Conservation (phyloP, 805 yeast genomes). For the Metschnikowia matae region DNA sequence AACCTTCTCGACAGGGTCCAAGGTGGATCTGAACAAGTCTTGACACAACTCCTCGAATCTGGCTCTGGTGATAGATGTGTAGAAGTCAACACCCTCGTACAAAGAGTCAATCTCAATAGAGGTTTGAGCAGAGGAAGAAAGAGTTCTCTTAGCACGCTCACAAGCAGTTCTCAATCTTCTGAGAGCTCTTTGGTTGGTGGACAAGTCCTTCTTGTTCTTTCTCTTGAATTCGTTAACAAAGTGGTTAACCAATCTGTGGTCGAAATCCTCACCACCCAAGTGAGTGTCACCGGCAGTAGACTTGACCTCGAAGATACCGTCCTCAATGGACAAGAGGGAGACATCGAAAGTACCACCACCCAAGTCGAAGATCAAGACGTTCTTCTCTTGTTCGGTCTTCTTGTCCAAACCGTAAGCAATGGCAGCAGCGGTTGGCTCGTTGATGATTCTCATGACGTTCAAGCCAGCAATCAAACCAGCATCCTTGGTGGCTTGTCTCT, state of each 20-base stretch:
- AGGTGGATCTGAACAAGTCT: conserved; percentile 42
- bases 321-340: conserved; percentile 44
- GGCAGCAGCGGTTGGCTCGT: conserved; percentile 61
- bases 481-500: conserved; percentile 91
- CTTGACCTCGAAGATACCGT: conserved; percentile 48
- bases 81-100: conserved; percentile 46
- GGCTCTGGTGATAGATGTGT: conserved; percentile 45
- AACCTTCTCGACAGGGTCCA: conserved; percentile 46
- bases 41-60: conserved; percentile 47
- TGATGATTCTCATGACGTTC: conserved; percentile 82
- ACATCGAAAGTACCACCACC: conserved; percentile 52
- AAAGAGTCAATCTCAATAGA: conserved; percentile 45
- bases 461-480: conserved; percentile 91
- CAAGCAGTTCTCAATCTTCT: conserved; percentile 54
- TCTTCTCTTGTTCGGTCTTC: conserved; percentile 58
- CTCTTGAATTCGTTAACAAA: conserved; percentile 91
- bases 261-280: conserved; percentile 97
- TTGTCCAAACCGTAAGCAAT: conserved; percentile 42
- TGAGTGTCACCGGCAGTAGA: conserved; percentile 91
- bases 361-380: conserved; percentile 45
- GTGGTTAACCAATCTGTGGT: conserved; percentile 82
- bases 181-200: conserved; percentile 78
- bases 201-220: conserved; percentile 82
- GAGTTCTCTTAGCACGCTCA: conserved; percentile 48
- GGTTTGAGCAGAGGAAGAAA: conserved; percentile 39